Conservation (phyloP, 164 flowering plant genomes). For the Aristolochia contorta region DNA sequence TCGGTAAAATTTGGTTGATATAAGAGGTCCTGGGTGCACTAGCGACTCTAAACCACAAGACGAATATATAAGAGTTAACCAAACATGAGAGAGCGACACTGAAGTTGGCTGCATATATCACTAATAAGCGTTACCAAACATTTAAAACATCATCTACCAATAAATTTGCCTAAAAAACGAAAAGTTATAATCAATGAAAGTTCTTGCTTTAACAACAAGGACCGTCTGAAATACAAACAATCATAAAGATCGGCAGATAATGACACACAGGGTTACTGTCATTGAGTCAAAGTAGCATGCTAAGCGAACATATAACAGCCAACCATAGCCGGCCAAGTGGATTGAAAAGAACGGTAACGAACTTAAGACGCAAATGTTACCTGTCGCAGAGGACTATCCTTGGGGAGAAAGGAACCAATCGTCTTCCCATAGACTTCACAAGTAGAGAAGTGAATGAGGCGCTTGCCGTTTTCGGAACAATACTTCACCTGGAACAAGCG, state of each 20-base stretch:
- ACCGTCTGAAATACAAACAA: neutral
- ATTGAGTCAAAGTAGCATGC: neutral
- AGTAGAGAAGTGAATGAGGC: conserved; percentile 96
- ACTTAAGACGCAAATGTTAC: conserved; percentile 22
- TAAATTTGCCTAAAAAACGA: neutral
- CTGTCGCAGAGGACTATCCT: conserved; percentile 77
- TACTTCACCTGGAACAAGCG: conserved; percentile 58
- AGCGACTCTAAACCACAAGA: neutral
- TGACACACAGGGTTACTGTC: neutral
- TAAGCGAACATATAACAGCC: neutral
- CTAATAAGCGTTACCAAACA: neutral
- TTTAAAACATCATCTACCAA: neutral
- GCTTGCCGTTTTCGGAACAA: conserved; percentile 92
- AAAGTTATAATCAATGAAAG: neutral
- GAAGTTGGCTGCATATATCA: neutral
- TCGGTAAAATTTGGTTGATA: too few species aligned
- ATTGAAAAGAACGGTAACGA: neutral
- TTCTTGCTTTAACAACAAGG: neutral
- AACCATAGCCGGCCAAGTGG: neutral
- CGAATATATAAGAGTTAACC: neutral
- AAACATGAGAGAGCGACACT: neutral
- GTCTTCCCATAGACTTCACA: conserved; percentile 98
- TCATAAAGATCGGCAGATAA: neutral
- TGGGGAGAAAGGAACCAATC: conserved; percentile 84
- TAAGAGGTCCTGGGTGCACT: too few species aligned